These are phyloP conservation scores for Salisapilia sapeloensis DNA, from an alignment of 352 stramenopile species.

Conservation along the genomic window DNA sequence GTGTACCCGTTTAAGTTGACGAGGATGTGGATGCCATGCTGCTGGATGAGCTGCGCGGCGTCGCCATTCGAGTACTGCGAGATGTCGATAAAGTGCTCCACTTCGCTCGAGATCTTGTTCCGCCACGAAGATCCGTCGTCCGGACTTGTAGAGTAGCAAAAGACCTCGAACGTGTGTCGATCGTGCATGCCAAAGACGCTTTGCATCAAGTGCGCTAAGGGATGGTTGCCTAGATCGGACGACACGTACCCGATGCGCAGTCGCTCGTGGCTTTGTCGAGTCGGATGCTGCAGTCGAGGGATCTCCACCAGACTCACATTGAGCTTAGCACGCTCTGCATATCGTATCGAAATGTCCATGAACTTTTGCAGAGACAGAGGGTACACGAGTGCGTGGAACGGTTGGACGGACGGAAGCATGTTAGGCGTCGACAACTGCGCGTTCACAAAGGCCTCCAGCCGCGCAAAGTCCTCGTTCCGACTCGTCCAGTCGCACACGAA, in stretches of 20 bases:
- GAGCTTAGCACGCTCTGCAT: conserved; percentile 70
- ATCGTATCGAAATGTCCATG: conserved; percentile 55
- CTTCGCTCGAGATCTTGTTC: conserved; percentile 58
- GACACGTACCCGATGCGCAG: conserved; percentile 82
- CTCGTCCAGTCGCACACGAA: conserved; percentile 87
- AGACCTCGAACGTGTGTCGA: conserved; percentile 74
- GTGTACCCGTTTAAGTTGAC: conserved; percentile 91
- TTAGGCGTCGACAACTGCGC: conserved; percentile 33
- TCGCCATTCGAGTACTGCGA: conserved; percentile 41
- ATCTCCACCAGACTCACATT: conserved; percentile 80
- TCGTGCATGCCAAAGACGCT: conserved; percentile 85
- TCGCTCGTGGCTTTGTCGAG: conserved; percentile 42
- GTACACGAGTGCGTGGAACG: conserved; percentile 88
- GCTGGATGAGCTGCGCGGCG: conserved; percentile 60
- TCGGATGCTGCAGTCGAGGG: conserved; percentile 44
- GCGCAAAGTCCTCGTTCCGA: conserved; percentile 60
- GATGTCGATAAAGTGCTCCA: conserved; percentile 83
- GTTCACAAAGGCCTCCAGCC: conserved; percentile 43
- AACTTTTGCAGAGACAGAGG: conserved; percentile 64
- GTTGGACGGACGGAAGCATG: conserved; percentile 79
- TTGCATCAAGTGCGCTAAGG: conserved; percentile 84
- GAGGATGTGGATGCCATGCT: conserved; percentile 80
- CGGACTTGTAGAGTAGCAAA: conserved; percentile 73
- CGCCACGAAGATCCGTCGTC: conserved; percentile 75
- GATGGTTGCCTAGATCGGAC: conserved; percentile 86